A percentile compares a stretch with the other conserved stretches of the same genome.
phyloP scores from a whole-genome alignment of 352 stramenopile genomes.

The Pythium utonaiense region DNA sequence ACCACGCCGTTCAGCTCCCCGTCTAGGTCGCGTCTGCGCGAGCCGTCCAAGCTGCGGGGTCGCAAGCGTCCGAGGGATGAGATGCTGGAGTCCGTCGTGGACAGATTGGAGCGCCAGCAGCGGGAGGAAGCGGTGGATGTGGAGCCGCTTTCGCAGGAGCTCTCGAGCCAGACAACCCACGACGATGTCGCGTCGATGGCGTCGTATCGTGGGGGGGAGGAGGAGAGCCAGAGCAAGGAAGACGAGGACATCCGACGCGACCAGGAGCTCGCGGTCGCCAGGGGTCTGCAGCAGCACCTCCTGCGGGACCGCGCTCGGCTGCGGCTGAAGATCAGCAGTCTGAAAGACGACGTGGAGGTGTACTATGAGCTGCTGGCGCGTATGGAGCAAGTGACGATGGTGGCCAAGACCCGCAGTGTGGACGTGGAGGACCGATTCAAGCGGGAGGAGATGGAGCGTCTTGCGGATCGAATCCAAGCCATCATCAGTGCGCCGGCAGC shows the following conservation, averaged over 20 bases:
- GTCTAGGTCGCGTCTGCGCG: not conserved
- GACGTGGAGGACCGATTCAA: not conserved
- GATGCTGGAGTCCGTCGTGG: constrained; percentile 3
- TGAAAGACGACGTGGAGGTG: constrained; percentile 51
- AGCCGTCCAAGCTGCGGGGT: constrained; percentile 1
- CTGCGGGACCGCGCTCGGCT: constrained; percentile 43
- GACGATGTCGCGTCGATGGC: constrained; percentile 6
- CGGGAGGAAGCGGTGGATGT: not conserved
- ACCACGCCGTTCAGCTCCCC: constrained; percentile 21
- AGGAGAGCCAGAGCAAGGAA: constrained; percentile 1
- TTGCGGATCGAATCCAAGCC: constrained; percentile 7
- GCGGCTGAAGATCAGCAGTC: constrained; percentile 35
- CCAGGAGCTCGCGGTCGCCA: constrained; percentile 32
- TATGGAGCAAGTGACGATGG: constrained; percentile 35
- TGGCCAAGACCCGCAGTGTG: not conserved
- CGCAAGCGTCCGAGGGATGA: constrained; percentile 15
- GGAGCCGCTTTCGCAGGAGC: constrained; percentile 9
- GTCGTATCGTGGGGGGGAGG: not conserved
- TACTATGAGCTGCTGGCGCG: constrained; percentile 42
- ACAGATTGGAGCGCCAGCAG: constrained; percentile 1
- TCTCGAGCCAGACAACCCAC: constrained; percentile 11
- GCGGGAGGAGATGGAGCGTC: not conserved
- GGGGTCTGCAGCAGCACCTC: constrained; percentile 37
- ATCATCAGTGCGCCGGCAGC: constrained; percentile 13
- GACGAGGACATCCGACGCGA: constrained; percentile 22